Evolutionary conservation across 2,329 filamentous ascomycete species (phyloP), one percentile per base, ranked within the genome.

Genomic region (Apiospora phragmitis): DNA sequence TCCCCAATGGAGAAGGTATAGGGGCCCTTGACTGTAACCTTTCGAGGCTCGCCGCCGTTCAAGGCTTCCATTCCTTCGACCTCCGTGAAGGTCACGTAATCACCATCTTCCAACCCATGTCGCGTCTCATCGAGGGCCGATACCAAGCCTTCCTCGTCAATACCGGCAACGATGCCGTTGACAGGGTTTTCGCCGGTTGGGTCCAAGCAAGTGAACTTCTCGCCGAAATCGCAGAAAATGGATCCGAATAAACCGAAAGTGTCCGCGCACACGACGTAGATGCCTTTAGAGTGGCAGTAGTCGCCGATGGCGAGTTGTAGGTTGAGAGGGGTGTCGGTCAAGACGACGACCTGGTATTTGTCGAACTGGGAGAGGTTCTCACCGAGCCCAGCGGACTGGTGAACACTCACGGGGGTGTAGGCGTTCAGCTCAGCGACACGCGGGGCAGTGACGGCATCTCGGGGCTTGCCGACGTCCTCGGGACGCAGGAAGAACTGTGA

Each of bases 1-100:
- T 98, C 94, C 55, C 95, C 96, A 76, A 99, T 98, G 18, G 94
- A 96, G 83, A 99, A 99, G 11, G 95, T 97, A 81, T 98, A 99
- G 4, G 96, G 96, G 0, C 93, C 96, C 84, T 97, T 98, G 67
- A 98, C 94, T 4, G 92, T 94, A 72, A 99, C 90, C 85, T 98
- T 97, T 75, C 93, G 91, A 67, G 96, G 95, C 73, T 94, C 93
- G 62, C 90, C 88, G 76, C 89, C 89, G 80, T 99, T 99, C 73
- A 99, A 83, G 7, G 83, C 90, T 72, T 97, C 95, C 93, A 99
- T 94, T 29, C 96, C 96, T 84, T 96, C 91, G 29, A 99, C 81
- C 80, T 99, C 96, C 2, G 93, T 92, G 81, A 99, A 99, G 11
- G 94, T 97, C 70, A 99, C 94, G 80, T 92, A 97, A 80, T 99